A percentile compares a stretch with the other conserved stretches of the same genome.
phyloP scores from a whole-genome alignment of 208 protist genomes.

The Trypanosoma rangeli region DNA sequence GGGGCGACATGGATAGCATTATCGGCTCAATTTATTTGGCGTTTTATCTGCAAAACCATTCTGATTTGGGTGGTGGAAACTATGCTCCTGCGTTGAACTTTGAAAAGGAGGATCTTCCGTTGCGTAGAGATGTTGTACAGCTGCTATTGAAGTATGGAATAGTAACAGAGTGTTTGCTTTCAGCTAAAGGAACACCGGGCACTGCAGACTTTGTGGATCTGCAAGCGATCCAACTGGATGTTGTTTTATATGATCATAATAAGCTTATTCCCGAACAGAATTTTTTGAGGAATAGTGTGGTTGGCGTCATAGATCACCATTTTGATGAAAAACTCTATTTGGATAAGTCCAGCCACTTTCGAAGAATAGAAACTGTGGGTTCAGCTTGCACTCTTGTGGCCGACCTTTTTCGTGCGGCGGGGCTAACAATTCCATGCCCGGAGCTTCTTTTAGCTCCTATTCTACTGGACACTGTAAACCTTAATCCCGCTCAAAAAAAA shows the following conservation, averaged over 20 bases:
- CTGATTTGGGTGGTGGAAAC: slow-evolving; percentile 30
- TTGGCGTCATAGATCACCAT: slow-evolving; percentile 87
- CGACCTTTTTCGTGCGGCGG: slow-evolving; percentile 47
- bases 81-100: slow-evolving; percentile 82
- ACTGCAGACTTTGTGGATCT: slow-evolving; percentile 39
- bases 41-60: slow-evolving; percentile 49
- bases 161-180: slow-evolving; percentile 40
- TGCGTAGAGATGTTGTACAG: slow-evolving; percentile 72
- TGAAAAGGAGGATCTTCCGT: slow-evolving; percentile 59
- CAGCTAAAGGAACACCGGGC: slow-evolving; percentile 25
- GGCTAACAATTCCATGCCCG: slow-evolving; percentile 48
- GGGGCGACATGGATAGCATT: slow-evolving; percentile 88
- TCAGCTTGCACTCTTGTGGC: slow-evolving; percentile 82
- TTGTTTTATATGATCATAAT: slow-evolving; percentile 90
- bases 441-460: slow-evolving; percentile 69
- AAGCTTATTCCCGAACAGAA: slow-evolving; percentile 49
- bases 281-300: slow-evolving; percentile 33
- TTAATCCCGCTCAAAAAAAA: slow-evolving; percentile 72
- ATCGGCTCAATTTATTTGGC: slow-evolving; percentile 84
- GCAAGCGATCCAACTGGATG: slow-evolving; percentile 9
- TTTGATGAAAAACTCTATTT: slow-evolving; percentile 69
- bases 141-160: slow-evolving; percentile 53
- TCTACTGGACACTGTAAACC: slow-evolving; percentile 83
- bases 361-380: slow-evolving; percentile 54
- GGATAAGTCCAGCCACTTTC: slow-evolving; percentile 30